Base-by-base conservation (phyloP, 805 yeast genomes). In the Starmerella geochares region DNA sequence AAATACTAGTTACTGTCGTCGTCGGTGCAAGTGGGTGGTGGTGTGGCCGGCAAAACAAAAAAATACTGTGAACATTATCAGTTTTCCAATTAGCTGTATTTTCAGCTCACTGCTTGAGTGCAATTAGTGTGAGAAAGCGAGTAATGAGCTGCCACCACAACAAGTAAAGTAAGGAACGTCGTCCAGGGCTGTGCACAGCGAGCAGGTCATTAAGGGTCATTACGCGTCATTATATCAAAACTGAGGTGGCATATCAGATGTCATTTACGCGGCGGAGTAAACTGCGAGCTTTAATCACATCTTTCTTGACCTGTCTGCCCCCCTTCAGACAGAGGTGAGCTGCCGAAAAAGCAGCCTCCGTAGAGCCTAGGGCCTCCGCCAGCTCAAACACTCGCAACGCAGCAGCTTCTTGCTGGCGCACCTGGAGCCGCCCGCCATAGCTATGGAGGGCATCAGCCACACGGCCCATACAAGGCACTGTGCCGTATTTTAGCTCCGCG, bases 261-360 rank as follows among this genome's bases (percentile, higher is more conserved):
- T n/a, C 20, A 40, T 36, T 33, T 23, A 50, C 53, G 14, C 47
- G 65, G 37, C 41, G 41, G 28, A 37, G 19, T 19, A 37, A 11
- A n/a, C 3, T 37, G 11, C 41, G 83, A 2, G 90, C 85, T 58
- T 75, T 68, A 41, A 66, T 63, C 44, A 72, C 62, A 60, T 84
- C 83, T 58, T 77, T 79, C 64, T 78, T 78, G 48, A 78, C 71
- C 10, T 64, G 62, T 5, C 60, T 59, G 2, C 81, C 73, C 55
- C 77, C 79, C 27, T 71, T 68, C 46, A 77, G 69, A 81, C 85
- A 83, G n/a, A 83, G 65, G 16, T 68, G 67, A 1, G 90, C 94
- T 35, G 85, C 76, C 52, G 79, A 77, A 23, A 78, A 68, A 79
- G 82, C 77, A 0, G 87, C 80, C 51, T 80, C 83, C 1, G 75